Base-by-base conservation (phyloP, 805 yeast species). In the Cyberlindnera euphorbiiphila region DNA sequence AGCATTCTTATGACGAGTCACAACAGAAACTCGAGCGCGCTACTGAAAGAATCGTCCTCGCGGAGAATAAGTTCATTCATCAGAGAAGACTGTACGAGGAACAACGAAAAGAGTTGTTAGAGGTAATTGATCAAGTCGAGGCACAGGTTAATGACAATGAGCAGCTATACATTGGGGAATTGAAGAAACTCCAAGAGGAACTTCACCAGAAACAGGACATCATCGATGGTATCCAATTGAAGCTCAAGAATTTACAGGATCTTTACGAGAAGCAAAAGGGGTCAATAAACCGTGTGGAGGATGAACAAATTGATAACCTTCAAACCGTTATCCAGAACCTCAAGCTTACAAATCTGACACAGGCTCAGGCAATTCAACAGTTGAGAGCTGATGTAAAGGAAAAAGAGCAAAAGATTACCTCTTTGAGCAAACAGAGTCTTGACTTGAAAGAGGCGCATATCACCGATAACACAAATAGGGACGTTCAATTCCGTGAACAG, bases 41-140 rank as follows among this genome's bases (percentile, higher is more conserved):
- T 1, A 36, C 40, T 14, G 56, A 54, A 16, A 44, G 42, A 19
- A 37, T 41, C 9, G 20, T 34, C 1, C 5, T 18, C 2, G 24
- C 49, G 36, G 85, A 80, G 29, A 60, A 59, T 16, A 69, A 68
- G 43, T 53, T 76, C 36, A 48, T 52, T n/a, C 68, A 65, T 36
- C 76, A 69, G 40, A 72, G 70, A 50, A 51, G 50, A 14, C 71
- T 64, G 19, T 69, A 72, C 29, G 82, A 76, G 34, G 50, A 56
- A 12, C 82, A 80, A 30, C 62, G 82, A 20, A 72, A 69, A 32
- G 84, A 80, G 51, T 64, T 82, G 61, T 56, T 81, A 31, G 75
- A 72, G 34, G 77, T 75, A 13, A 66, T 80, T 33, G 80, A 74
- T 41, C 60, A 74, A 29, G 65, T 80, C 54, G 74, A 76, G 29